Percentiles rank a stretch among this genome's conserved stretches.
phyloP scores from a whole-genome alignment of 2,329 filamentous ascomycete genomes.

The Dactylonectria macrodidyma region DNA sequence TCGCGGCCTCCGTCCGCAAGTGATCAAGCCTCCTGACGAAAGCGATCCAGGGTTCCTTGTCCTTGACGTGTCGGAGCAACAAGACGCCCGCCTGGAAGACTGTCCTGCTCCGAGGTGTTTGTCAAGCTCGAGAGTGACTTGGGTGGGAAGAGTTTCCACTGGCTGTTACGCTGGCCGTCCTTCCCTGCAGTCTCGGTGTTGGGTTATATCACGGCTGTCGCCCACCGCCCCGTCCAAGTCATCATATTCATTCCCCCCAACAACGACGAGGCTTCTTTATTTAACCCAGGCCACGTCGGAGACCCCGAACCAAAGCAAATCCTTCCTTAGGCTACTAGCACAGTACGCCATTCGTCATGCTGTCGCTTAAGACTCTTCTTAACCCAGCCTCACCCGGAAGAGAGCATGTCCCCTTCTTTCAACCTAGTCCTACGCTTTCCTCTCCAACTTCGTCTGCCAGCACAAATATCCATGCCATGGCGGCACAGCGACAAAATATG shows the following conservation, averaged over 20 bases:
- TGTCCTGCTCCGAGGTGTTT: slow-evolving; percentile 45
- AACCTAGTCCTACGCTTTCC: slow-evolving; percentile 54
- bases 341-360: slow-evolving; percentile 62
- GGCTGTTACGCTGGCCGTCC: slow-evolving; percentile 42
- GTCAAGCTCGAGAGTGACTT: slow-evolving; percentile 45
- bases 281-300: slow-evolving; percentile 28
- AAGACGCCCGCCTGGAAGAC: slow-evolving; percentile 32
- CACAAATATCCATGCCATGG: slow-evolving; percentile 25
- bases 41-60: slow-evolving; percentile 38
- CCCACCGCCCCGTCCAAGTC: slow-evolving; percentile 46
- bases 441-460: slow-evolving; percentile 34
- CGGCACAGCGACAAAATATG: slow-evolving; percentile 31
- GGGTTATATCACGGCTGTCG: slow-evolving; percentile 48
- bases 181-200: slow-evolving; percentile 42
- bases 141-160: slow-evolving; percentile 40
- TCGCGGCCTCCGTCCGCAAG: slow-evolving; percentile 34
- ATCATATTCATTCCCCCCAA: slow-evolving; percentile 38
- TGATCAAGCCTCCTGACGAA: slow-evolving; percentile 35
- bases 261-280: slow-evolving; percentile 28
- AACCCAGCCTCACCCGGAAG: slow-evolving; percentile 70
- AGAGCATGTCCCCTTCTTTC: slow-evolving; percentile 53
- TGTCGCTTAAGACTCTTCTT: slow-evolving; percentile 76
- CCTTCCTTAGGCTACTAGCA: slow-evolving; percentile 27
- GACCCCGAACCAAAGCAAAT: slow-evolving; percentile 12
- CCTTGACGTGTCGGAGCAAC: slow-evolving; percentile 37